Base-by-base conservation (phyloP, 768 basidiomycete genomes). In the Hydnum rufescens region DNA sequence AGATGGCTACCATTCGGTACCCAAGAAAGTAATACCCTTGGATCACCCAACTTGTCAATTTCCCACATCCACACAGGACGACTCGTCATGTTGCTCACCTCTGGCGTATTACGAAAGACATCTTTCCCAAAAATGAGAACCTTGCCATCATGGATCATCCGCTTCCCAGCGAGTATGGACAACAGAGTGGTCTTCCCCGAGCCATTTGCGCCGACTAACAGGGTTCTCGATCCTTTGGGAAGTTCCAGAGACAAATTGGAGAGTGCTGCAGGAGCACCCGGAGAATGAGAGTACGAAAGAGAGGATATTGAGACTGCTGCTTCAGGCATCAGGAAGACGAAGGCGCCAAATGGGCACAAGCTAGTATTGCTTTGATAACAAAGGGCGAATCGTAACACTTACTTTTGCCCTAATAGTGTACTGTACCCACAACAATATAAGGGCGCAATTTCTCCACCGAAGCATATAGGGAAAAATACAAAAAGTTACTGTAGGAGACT, bases 191-290 rank as follows among this genome's bases (percentile, higher is more conserved):
- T 92, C 66, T 99, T 96, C 5, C 93, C 93, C 29, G 51, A 29
- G 66, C 93, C 93, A 63, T 97, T 97, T 22, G 89, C 87, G 47
- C 95, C 93, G 36, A 96, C 70, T 43, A 97, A 67, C 55, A 99
- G 73, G 47, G 85, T 88, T 47, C 92, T 73, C 1, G 82, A 82
- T 1, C 88, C 93, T 18, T 65, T 68, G 2, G 77, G 76, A 3
- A 97, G 73, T 51, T 69, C 58, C 28, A 97, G 66, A 57, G 69
- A 69, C 56, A 96, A 70, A 58, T 80, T 68, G 5, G 67, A 57
- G 34, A 99, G 74, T 1, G 85, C 75, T 1, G 76, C 71, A 2
- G 66, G 61, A 3, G 59, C 56, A 46, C 55, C 58, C 3, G 36
- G 6, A 44, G 58, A 55, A 59, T 85, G 78, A 13, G 63, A 51